These are phyloP conservation scores for Crithidia mellificae DNA, from an alignment of 208 protist species.

Conservation along the genomic window DNA sequence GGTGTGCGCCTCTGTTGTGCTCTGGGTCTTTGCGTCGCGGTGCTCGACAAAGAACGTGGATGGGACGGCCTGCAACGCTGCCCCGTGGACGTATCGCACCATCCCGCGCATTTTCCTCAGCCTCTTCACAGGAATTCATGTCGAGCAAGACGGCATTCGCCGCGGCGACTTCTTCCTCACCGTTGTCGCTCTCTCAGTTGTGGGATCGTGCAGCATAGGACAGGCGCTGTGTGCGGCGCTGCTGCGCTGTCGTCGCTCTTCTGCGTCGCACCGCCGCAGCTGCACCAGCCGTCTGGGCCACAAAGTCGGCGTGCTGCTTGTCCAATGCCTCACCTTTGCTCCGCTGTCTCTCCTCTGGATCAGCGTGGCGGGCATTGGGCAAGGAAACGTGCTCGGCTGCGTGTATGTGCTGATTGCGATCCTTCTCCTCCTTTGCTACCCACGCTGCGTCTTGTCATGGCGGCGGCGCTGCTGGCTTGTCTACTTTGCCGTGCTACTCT, in stretches of 20 bases:
- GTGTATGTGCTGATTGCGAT: conserved; percentile 9
- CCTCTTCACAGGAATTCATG: conserved; percentile 2
- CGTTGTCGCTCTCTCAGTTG: neutral
- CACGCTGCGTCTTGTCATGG: conserved; percentile 14
- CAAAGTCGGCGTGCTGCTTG: neutral
- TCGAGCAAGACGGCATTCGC: conserved; percentile 7
- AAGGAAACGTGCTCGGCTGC: conserved; percentile 15
- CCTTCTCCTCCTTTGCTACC: conserved; percentile 11
- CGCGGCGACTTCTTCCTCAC: conserved; percentile 7
- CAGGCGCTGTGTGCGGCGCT: conserved; percentile 8
- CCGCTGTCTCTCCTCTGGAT: conserved; percentile 24
- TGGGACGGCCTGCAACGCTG: neutral
- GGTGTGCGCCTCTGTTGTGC: neutral
- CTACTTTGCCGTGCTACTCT: conserved; percentile 15
- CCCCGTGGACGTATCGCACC: neutral
- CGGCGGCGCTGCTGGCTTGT: conserved; percentile 17
- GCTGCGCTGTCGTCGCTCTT: neutral
- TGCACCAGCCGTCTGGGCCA: neutral
- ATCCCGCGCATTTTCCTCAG: neutral
- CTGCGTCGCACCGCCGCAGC: neutral
- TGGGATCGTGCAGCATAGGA: conserved; percentile 6
- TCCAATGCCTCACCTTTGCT: conserved; percentile 5
- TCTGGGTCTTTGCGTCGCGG: neutral
- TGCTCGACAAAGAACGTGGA: neutral
- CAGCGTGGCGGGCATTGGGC: conserved; percentile 11